Percentiles rank a stretch among this genome's conserved stretches.
Evolutionary conservation across 257 asterid genomes (phyloP).

Genomic region (Buddleja alternifolia): DNA sequence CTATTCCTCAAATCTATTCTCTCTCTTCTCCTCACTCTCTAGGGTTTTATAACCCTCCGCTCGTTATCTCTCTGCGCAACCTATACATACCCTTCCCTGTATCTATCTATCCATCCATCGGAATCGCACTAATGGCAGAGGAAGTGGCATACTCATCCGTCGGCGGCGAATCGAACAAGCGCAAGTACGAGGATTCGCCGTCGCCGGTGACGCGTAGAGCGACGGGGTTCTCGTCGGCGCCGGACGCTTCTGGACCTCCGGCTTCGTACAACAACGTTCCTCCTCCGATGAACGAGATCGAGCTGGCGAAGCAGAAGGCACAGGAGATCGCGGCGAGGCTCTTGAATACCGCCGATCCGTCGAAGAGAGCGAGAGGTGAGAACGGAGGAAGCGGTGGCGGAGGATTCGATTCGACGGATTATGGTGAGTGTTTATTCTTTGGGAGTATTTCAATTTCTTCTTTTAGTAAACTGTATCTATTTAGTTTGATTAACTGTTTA

Average conservation of each 20-base stretch:
- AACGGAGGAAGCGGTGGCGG: slow-evolving; percentile 53
- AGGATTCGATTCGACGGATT: slow-evolving; percentile 55
- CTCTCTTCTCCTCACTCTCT: slow-evolving; percentile 13
- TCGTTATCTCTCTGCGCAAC: background rate
- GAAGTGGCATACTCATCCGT: slow-evolving; percentile 55
- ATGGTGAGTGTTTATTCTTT: slow-evolving; percentile 37
- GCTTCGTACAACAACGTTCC: slow-evolving; percentile 76
- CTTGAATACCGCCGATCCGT: slow-evolving; percentile 61
- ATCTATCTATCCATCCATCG: background rate
- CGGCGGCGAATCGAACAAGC: slow-evolving; percentile 50
- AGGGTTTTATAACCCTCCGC: slow-evolving; percentile 43
- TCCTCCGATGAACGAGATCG: slow-evolving; percentile 74
- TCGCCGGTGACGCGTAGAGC: slow-evolving; percentile 59
- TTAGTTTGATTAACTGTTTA: background rate
- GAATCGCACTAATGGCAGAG: slow-evolving; percentile 55
- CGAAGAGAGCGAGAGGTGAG: slow-evolving; percentile 72
- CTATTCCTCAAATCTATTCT: background rate
- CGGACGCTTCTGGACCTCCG: slow-evolving; percentile 52
- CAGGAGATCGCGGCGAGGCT: slow-evolving; percentile 91
- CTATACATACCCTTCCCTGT: background rate
- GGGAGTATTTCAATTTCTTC: background rate
- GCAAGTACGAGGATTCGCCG: slow-evolving; percentile 73
- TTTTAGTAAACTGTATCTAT: background rate
- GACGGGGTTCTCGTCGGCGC: slow-evolving; percentile 78
- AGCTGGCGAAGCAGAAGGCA: slow-evolving; percentile 87